phyloP scores from a whole-genome alignment of 2,329 filamentous ascomycete species.

The Emericellopsis atlantica region DNA sequence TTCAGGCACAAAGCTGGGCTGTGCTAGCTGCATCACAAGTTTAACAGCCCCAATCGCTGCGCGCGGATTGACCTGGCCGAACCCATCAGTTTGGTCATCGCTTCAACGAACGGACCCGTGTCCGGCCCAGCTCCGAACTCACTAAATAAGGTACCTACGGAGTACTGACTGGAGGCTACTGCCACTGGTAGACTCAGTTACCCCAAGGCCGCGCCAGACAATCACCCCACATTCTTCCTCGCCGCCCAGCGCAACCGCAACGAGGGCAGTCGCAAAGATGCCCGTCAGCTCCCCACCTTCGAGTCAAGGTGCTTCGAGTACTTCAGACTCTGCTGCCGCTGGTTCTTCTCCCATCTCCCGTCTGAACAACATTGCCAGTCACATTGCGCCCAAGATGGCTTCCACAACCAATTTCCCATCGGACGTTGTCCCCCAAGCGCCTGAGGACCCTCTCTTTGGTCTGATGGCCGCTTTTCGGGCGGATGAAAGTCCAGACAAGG shows the following conservation, averaged over 20 bases:
- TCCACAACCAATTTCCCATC: slow-evolving; percentile 56
- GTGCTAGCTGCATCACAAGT: no score
- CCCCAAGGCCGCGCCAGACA: background rate
- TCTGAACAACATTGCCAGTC: slow-evolving; percentile 50
- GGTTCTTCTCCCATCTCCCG: slow-evolving; percentile 32
- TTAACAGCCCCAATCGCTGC: no score
- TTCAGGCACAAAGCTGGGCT: no score
- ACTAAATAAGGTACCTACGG: no score
- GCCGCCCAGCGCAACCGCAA: background rate
- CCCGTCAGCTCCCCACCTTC: no score
- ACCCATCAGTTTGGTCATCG: no score
- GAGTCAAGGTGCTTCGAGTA: slow-evolving; percentile 6
- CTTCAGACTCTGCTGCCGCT: slow-evolving; percentile 7
- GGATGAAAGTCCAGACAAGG: slow-evolving; percentile 67
- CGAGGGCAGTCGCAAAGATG: no score
- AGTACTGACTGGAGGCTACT: no score
- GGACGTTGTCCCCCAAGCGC: slow-evolving; percentile 72
- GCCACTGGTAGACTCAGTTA: background rate
- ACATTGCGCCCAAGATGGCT: slow-evolving; percentile 40
- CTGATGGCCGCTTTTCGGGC: slow-evolving; percentile 79
- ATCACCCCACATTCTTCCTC: background rate
- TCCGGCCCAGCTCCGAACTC: no score
- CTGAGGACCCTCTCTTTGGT: slow-evolving; percentile 90
- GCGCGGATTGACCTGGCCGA: no score
- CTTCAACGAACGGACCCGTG: no score